Evolutionary conservation across 2,329 filamentous ascomycete species (phyloP), one percentile per base, ranked within the genome.

Genomic region (Phialemoniopsis sp.): DNA sequence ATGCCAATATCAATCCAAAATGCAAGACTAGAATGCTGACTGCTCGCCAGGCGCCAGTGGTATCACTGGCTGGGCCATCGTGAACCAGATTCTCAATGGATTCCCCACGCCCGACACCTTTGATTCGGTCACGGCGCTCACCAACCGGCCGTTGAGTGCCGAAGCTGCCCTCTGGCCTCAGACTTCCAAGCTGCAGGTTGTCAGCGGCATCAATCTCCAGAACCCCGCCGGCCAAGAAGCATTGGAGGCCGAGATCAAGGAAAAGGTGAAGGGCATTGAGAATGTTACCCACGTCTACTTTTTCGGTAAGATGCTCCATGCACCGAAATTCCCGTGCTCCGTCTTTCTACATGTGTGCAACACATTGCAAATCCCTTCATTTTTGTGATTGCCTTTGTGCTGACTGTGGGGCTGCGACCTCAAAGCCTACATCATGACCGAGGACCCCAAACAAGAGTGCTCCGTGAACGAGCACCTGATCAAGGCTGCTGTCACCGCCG

Each of bases 1-100:
- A 36, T 13, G 44, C 16, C 13, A 29, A 4, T 9, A 17, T 19
- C 13, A 8, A 15, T 8, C 3, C n/a, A 9, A 18, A 4, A 5
- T 8, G 7, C 33, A 6, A 32, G 30, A 32, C 15, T 32, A 6
- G 13, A 32, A 32, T n/a, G 29, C 44, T 50, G 14, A 52, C 26
- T 34, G 9, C 12, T 58, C 30, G 57, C 9, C 60, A 52, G 68
- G 68, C 29, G 67, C 67, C 34, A 67, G 64, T 44, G 69, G 68
- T n/a, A 67, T 73, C 38, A 64, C 66, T 3, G 69, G 69, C 29
- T 73, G 69, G 69, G 62, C 69, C 7, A 62, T 73, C 38, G 64
- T 68, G 13, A 72, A 70, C 37, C 60, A 67, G 38, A 66, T 72
- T 30, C 53, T 73, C 12, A 52, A 66, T 33, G 64, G 58, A 37